phyloP scores from a whole-genome alignment of 441 rosid genomes.

The Erysimum cheiri region DNA sequence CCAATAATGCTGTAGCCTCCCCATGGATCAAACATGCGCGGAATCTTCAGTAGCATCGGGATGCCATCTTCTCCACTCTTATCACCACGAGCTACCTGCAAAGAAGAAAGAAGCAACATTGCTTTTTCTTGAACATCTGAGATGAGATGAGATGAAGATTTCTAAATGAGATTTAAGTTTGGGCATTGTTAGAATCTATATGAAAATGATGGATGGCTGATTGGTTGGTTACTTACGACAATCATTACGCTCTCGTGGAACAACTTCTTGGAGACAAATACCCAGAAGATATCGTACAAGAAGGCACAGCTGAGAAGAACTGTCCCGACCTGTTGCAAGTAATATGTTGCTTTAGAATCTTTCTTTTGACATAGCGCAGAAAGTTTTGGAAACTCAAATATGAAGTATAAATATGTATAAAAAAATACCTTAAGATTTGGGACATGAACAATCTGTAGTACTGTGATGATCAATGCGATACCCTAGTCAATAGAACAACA shows the following conservation, averaged over 20 bases:
- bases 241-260: constrained; percentile 97
- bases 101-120: constrained; percentile 19
- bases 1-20: constrained; percentile 73
- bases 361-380: constrained; percentile 14
- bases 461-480: constrained; percentile 85
- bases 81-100: constrained; percentile 68
- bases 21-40: constrained; percentile 66
- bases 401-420: not conserved
- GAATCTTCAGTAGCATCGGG: constrained; percentile 65
- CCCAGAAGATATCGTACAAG: constrained; percentile 94
- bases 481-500: constrained; percentile 58
- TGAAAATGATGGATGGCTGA: constrained; percentile 22
- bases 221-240: constrained; percentile 64
- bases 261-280: constrained; percentile 78
- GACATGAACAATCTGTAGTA: constrained; percentile 85
- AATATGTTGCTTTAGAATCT: constrained; percentile 23
- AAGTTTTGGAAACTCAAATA: constrained; percentile 8
- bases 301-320: constrained; percentile 92
- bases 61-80: constrained; percentile 66
- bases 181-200: not conserved
- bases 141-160: constrained; percentile 2
- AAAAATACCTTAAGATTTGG: constrained; percentile 84
- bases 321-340: constrained; percentile 72
- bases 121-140: constrained; percentile 1
- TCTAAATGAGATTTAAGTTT: constrained; percentile 4